Base-by-base conservation (phyloP, 441 rosid species). In the Daphne laureola region DNA sequence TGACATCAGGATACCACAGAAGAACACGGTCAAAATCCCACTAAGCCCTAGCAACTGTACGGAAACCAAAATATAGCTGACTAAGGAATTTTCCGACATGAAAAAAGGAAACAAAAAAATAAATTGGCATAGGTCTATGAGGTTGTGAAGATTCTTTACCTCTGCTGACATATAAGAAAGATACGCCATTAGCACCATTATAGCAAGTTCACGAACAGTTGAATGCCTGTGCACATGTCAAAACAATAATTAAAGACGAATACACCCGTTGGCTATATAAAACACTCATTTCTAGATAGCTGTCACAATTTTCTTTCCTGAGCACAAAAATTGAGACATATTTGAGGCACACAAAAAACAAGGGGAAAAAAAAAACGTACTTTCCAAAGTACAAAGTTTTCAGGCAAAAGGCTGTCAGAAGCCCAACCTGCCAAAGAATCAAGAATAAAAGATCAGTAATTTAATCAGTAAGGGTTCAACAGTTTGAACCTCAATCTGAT, bases 1-100 rank as follows among this genome's bases (percentile, higher is more conserved):
- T 2, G 95, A 91, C 96, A 88, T 86, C 44, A 86, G 61, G 66
- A 86, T 78, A 15, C 96, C 95, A 56, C 91, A 86, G 65, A 91
- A 84, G 93, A 86, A 91, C 51, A 91, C 93, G 0, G 95, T 82
- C 54, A 86, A 91, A 59, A 91, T 86, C 51, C 98, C 96, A 53
- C 98, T 88, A 55, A 91, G 73, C 38, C 75, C 77, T 54, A 84
- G 72, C 66, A 88, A 80, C 98, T 86, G 78, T 77, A 78, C 13
- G 17, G 54, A 50, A 8, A 26, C 8, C 38, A 31, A 9, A 31
- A 21, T 21, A 21, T 21, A 21, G 25, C 25, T 21, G 3, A 21
- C 3, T 21, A 21, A 21, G 23, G 2, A 18, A 2, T 21, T 21
- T 21, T 21, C 25, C 25, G 0, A 21, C 3, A 2, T 21, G 25